These are phyloP conservation scores for Grigorovia yakushimaensis DNA, from an alignment of 805 yeast species.

Conservation along the genomic window DNA sequence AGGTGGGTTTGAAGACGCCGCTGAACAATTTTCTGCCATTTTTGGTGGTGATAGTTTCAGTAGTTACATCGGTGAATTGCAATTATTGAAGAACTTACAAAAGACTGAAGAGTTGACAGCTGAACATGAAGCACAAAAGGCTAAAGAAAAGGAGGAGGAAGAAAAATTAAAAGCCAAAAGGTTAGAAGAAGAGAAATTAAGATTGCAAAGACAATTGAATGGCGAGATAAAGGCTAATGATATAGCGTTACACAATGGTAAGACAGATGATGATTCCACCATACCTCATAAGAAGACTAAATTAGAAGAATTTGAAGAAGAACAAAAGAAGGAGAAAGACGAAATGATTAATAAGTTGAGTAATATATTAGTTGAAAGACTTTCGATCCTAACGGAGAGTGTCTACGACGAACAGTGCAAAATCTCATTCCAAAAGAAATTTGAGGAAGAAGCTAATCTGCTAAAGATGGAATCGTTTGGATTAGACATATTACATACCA, in stretches of 20 bases:
- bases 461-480: conserved; percentile 79
- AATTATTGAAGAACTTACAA: conserved; percentile 65
- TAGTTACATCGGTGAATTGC: conserved; percentile 81
- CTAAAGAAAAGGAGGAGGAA: conserved; percentile 27
- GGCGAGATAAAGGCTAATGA: not conserved
- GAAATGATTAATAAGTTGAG: conserved; percentile 56
- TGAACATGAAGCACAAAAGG: conserved; percentile 35
- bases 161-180: conserved; percentile 10
- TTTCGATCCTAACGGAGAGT: conserved; percentile 54
- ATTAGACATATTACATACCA: conserved; percentile 65
- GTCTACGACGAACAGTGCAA: conserved; percentile 53
- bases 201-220: not conserved
- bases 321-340: conserved; percentile 55
- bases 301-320: conserved; percentile 63
- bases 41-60: conserved; percentile 88
- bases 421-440: conserved; percentile 50
- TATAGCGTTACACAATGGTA: not conserved
- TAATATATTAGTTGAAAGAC: conserved; percentile 43
- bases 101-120: conserved; percentile 45
- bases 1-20: conserved; percentile 69
- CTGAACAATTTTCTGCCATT: conserved; percentile 58
- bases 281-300: conserved; percentile 33
- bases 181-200: conserved; percentile 4
- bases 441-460: conserved; percentile 73
- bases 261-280: conserved; percentile 1